These are phyloP conservation scores for Penicillium coprophilum DNA, from an alignment of 495 filamentous ascomycete species.

Conservation along the genomic window DNA sequence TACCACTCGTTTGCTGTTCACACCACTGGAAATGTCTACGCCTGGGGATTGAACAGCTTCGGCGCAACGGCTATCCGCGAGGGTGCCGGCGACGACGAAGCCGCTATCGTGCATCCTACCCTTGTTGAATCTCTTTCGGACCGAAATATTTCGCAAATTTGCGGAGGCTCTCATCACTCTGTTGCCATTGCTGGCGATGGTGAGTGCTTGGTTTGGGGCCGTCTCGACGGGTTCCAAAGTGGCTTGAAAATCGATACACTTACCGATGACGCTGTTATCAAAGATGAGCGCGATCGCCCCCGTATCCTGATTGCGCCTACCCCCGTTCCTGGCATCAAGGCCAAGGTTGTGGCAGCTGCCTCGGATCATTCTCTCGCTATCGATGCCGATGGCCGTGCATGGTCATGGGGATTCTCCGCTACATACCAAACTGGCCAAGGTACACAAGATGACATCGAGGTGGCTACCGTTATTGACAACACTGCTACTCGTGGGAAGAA, in stretches of 20 bases:
- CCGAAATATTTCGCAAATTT: slow-evolving; percentile 45
- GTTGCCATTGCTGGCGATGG: slow-evolving; percentile 53
- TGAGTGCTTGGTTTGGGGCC: slow-evolving; percentile 59
- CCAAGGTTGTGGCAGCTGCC: slow-evolving; percentile 46
- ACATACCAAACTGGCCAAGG: slow-evolving; percentile 65
- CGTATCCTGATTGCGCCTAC: slow-evolving; percentile 58
- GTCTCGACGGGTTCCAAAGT: slow-evolving; percentile 57
- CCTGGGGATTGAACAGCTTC: slow-evolving; percentile 88
- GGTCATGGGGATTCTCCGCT: slow-evolving; percentile 62
- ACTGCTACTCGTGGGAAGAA: slow-evolving; percentile 56
- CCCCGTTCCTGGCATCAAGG: slow-evolving; percentile 46
- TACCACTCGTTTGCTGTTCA: slow-evolving; percentile 73
- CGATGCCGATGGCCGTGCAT: slow-evolving; percentile 56
- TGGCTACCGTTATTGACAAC: slow-evolving; percentile 59
- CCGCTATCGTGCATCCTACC: slow-evolving; percentile 57
- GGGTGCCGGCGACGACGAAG: slow-evolving; percentile 65
- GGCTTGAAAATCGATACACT: slow-evolving; percentile 54
- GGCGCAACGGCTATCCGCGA: slow-evolving; percentile 73
- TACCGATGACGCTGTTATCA: slow-evolving; percentile 49
- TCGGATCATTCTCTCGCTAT: slow-evolving; percentile 61
- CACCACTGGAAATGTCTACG: slow-evolving; percentile 66
- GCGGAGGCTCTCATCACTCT: slow-evolving; percentile 60
- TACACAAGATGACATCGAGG: slow-evolving; percentile 55
- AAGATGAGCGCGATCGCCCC: slow-evolving; percentile 48
- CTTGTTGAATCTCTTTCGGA: slow-evolving; percentile 58